Evolutionary conservation across 2,329 filamentous ascomycete species (phyloP).

Genomic region (Aschersonia sp.): DNA sequence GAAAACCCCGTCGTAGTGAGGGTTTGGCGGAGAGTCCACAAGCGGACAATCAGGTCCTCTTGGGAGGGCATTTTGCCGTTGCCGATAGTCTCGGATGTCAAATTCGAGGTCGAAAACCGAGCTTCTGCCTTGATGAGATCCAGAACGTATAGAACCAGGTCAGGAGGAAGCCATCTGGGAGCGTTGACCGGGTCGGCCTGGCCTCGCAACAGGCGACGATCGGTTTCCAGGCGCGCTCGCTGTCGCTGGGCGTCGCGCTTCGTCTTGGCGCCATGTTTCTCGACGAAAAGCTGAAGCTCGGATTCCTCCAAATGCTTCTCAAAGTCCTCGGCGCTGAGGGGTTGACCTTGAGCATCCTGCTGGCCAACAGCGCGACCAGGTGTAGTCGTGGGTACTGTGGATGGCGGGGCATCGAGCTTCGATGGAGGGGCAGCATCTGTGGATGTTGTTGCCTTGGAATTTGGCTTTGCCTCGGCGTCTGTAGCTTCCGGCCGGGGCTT

Average conservation of each 20-base stretch:
- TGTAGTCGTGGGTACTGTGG: constrained; percentile 4
- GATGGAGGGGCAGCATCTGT: constrained; percentile 10
- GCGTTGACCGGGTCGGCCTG: constrained; percentile 63
- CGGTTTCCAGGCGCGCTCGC: constrained; percentile 65
- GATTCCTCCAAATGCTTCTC: constrained; percentile 79
- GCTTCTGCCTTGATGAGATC: constrained; percentile 56
- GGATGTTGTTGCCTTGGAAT: constrained; percentile 9
- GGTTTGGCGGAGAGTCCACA: constrained; percentile 75
- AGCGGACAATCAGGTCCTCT: constrained; percentile 62
- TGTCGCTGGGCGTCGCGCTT: constrained; percentile 69
- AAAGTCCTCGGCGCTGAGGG: constrained; percentile 72
- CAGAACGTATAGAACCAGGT: constrained; percentile 65
- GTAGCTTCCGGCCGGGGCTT: constrained; percentile 53
- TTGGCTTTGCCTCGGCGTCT: constrained; percentile 19
- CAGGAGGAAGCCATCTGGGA: constrained; percentile 66
- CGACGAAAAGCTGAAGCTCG: constrained; percentile 77
- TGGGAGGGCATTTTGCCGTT: constrained; percentile 46
- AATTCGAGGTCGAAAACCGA: constrained; percentile 38
- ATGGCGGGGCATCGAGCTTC: constrained; percentile 13
- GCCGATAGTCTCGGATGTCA: constrained; percentile 27
- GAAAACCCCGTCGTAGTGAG: constrained; percentile 58
- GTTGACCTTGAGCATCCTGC: constrained; percentile 19
- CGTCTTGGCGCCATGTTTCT: constrained; percentile 68
- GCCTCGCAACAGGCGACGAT: constrained; percentile 64
- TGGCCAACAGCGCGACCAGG: constrained; percentile 2